Evolutionary conservation across 352 stramenopile species (phyloP).

Genomic region (Pythium insidiosum): DNA sequence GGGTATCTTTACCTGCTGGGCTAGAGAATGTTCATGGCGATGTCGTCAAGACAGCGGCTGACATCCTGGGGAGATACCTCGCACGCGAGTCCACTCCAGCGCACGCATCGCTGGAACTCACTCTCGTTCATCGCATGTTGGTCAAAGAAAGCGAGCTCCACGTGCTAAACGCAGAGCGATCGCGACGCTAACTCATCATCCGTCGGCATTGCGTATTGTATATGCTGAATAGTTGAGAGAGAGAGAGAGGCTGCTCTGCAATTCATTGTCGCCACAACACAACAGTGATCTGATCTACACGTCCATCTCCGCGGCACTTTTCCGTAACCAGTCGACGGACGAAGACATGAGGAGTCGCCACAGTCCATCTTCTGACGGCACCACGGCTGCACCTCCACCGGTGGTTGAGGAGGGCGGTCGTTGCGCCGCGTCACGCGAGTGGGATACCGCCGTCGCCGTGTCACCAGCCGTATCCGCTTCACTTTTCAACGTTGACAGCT

Average conservation of each 20-base stretch:
- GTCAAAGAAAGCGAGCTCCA: conserved; percentile 23
- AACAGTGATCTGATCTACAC: conserved; percentile 9
- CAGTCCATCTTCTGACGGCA: conserved; percentile 42
- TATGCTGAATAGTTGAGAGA: no score
- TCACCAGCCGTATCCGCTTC: no score
- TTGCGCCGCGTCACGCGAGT: no score
- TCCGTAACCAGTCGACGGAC: conserved; percentile 41
- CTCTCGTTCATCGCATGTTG: conserved; percentile 23
- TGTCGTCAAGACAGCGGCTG: conserved; percentile 14
- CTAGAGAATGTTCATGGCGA: conserved; percentile 12
- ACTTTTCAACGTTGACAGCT: neutral
- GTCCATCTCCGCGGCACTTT: conserved; percentile 24
- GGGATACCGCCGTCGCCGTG: no score
- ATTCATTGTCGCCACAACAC: no score
- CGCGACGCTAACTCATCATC: no score
- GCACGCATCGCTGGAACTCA: conserved; percentile 13
- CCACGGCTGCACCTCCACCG: no score
- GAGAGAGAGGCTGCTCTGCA: no score
- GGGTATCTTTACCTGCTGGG: no score
- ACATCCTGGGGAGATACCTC: conserved; percentile 19
- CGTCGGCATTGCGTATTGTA: no score
- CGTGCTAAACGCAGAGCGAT: conserved; percentile 7
- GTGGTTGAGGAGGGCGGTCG: no score
- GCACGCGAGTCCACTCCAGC: neutral
- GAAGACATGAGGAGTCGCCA: conserved; percentile 77